Conservation (phyloP, 371 early-diverging fungal genomes). For the Syncephalastrum racemosum region DNA sequence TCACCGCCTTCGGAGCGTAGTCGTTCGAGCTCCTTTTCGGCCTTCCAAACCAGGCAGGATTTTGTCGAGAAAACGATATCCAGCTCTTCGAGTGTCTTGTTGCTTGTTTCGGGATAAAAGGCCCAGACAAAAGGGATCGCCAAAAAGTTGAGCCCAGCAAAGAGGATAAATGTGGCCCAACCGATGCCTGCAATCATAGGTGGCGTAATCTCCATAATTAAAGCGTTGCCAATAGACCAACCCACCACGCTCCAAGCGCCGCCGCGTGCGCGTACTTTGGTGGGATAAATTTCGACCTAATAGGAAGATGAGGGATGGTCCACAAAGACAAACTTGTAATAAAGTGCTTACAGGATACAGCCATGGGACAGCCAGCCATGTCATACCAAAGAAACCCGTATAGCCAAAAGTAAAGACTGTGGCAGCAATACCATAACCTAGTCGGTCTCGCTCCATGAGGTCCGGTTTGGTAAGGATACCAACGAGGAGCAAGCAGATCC, state of each 20-base stretch:
- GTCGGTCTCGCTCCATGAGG: slow-evolving; percentile 26
- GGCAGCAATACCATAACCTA: slow-evolving; percentile 33
- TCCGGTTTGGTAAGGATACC: slow-evolving; percentile 34
- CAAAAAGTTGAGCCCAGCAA: slow-evolving; percentile 37
- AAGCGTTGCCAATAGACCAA: slow-evolving; percentile 40
- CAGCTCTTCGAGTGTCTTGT: slow-evolving; percentile 38
- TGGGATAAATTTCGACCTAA: slow-evolving; percentile 34
- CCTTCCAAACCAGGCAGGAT: slow-evolving; percentile 35
- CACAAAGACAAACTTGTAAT: neutral
- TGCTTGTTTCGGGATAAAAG: slow-evolving; percentile 36
- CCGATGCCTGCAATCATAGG: slow-evolving; percentile 37
- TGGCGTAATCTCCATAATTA: slow-evolving; percentile 44
- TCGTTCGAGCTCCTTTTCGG: slow-evolving; percentile 34
- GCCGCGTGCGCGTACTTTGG: slow-evolving; percentile 40
- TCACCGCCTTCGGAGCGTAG: neutral
- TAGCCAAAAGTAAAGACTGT: slow-evolving; percentile 42
- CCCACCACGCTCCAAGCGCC: slow-evolving; percentile 46
- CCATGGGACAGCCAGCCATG: slow-evolving; percentile 47
- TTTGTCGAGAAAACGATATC: slow-evolving; percentile 42
- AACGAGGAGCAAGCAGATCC: slow-evolving; percentile 31
- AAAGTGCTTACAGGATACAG: slow-evolving; percentile 33
- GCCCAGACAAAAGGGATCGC: slow-evolving; percentile 38
- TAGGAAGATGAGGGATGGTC: neutral
- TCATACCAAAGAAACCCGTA: slow-evolving; percentile 43
- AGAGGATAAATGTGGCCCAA: slow-evolving; percentile 38